phyloP scores from a whole-genome alignment of 2,329 filamentous ascomycete species.

The Cordyceps cicadae region DNA sequence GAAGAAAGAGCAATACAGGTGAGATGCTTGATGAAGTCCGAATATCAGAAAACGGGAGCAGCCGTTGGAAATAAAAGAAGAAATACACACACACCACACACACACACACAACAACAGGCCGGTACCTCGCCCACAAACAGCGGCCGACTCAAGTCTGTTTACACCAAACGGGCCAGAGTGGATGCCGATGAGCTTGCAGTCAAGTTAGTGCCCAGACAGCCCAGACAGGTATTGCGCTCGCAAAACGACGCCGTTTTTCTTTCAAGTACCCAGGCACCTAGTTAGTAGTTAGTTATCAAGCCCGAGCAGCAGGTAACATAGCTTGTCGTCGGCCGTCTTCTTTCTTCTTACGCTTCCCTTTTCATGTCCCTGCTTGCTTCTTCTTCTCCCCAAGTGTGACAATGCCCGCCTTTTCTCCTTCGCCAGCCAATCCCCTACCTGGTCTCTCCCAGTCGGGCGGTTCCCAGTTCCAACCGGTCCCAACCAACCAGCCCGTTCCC shows the following conservation, averaged over 20 bases:
- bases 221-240: slow-evolving; percentile 13
- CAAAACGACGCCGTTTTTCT: background rate
- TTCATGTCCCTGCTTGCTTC: background rate
- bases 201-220: too few relatives aligned
- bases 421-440: background rate
- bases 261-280: too few relatives aligned
- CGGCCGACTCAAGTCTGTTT: background rate
- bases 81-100: background rate
- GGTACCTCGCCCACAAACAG: slow-evolving; percentile 8
- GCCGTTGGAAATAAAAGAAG: background rate
- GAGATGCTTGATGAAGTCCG: background rate
- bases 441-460: background rate
- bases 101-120: background rate
- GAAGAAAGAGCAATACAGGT: background rate
- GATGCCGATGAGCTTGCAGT: slow-evolving; percentile 13
- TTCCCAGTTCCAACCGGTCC: background rate
- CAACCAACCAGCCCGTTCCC: background rate
- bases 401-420: background rate
- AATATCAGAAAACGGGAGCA: background rate
- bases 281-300: background rate
- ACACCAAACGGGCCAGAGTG: background rate
- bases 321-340: background rate
- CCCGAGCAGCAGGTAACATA: background rate
- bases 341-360: background rate
- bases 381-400: background rate